Evolutionary conservation across 257 asterid genomes (phyloP), one percentile per base, ranked within the genome.

Genomic region (Knoxia roxburghii): DNA sequence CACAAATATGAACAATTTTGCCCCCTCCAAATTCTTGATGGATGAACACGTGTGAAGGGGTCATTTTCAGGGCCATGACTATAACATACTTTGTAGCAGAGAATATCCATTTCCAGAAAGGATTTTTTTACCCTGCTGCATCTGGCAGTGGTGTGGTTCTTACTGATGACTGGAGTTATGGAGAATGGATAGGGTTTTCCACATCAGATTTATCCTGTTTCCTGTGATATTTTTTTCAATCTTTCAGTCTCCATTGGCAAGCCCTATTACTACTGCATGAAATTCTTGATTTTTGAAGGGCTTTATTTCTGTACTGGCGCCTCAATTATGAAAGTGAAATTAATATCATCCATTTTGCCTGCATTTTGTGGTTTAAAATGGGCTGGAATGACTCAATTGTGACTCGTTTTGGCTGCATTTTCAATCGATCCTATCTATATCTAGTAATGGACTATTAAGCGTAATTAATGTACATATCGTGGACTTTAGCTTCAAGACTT

Each of bases 201-300:
- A 79, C 81, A 24, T 86, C 88, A 76, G 61, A 74, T 53, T 75
- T 78, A 71, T 78, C 81, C 79, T 73, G 26, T 78, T 68, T 78
- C 81, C 79, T 73, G 26, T 33, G 62, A 51, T 46, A 21, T 45
- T n/a, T 77, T 45, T 14, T 77, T 62, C 45, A 41, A 2, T 2
- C 2, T 32, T 32, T 2, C 11, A 57, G 46, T 50, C 51, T 8
- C 24, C 70, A 4, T 27, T 20, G n/a, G n/a, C n/a, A n/a, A n/a
- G n/a, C n/a, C n/a, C n/a, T n/a, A n/a, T n/a, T n/a, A n/a, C n/a
- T n/a, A n/a, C n/a, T n/a, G n/a, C n/a, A n/a, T n/a, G n/a, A n/a
- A n/a, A n/a, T n/a, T n/a, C n/a, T n/a, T n/a, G n/a, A n/a, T n/a
- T n/a, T n/a, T n/a, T n/a, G n/a, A n/a, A n/a, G n/a, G n/a, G n/a